These are phyloP conservation scores for Alternaria gaisen DNA, from an alignment of 2,329 filamentous ascomycete species.

Conservation along the genomic window DNA sequence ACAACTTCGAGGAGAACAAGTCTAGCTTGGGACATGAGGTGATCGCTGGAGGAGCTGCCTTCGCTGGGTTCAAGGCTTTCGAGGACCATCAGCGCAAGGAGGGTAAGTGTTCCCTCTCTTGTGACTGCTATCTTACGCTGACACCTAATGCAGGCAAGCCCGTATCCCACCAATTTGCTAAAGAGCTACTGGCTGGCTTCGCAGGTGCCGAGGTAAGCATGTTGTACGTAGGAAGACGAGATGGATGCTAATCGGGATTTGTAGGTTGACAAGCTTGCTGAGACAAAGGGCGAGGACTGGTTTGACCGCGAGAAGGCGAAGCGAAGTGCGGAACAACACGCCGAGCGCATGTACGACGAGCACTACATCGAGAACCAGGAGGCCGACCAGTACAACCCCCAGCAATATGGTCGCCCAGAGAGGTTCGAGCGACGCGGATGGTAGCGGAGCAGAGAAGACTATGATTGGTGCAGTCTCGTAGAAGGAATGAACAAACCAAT, in stretches of 20 bases:
- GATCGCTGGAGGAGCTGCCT: constrained; percentile 77
- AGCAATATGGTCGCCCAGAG: constrained; percentile 51
- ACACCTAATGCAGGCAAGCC: constrained; percentile 64
- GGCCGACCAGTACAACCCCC: constrained; percentile 58
- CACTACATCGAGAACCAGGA: constrained; percentile 55
- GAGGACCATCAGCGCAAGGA: constrained; percentile 77
- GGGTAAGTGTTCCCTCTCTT: constrained; percentile 57
- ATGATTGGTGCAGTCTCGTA: constrained; percentile 6
- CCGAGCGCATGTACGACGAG: constrained; percentile 59
- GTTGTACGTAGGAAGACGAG: not conserved
- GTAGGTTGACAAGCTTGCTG: constrained; percentile 71
- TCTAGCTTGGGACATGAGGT: constrained; percentile 75
- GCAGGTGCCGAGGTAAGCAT: constrained; percentile 71
- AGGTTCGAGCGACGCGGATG: constrained; percentile 40
- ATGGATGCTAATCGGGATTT: not conserved
- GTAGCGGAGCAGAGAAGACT: constrained; percentile 22
- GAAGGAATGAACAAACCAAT: constrained; percentile 1
- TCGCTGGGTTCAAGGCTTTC: constrained; percentile 81
- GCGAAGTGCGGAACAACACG: constrained; percentile 54
- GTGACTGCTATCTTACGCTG: constrained; percentile 9
- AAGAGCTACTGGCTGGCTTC: constrained; percentile 77
- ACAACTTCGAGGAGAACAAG: constrained; percentile 62
- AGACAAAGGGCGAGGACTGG: constrained; percentile 61
- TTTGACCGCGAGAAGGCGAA: constrained; percentile 60
- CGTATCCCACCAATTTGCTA: constrained; percentile 77